Base-by-base conservation (phyloP, 2,329 filamentous ascomycete species). In the Paecilomyces sp. region DNA sequence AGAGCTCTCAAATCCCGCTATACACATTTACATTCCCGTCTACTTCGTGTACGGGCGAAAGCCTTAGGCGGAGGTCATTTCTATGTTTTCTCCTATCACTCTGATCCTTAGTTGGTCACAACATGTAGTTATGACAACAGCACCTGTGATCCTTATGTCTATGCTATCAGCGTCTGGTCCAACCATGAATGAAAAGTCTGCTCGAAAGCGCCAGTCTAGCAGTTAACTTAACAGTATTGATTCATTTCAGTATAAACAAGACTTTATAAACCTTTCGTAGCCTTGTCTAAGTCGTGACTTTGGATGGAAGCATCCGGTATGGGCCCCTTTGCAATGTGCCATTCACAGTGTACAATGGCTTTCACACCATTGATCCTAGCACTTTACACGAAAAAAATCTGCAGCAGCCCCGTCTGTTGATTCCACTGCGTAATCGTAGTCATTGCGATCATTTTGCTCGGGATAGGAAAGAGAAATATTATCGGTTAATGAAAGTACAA, bases 1-100 rank as follows among this genome's bases (percentile, higher is more conserved):
- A 47, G 61, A 63, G 24, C 22, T 61, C 13, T 55, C 54, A 30
- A 41, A 57, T 47, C 57, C 52, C 30, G 47, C 53, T 9, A 52
- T 63, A 0, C 61, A 63, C 34, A 24, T 57, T 15, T 57, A 57
- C 55, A 50, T 24, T 34, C 18, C 22, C 6, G 24, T 57, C 36
- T 31, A 57, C 34, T 57, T 57, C n/a, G 55, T 57, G 22, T 57
- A 57, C 33, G 55, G 55, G 47, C 30, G 47, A 50, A 57, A 52
- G 22, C 55, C 55, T 55, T 55, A 53, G 51, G 13, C 41, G n/a
- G n/a, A 47, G 41, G 18, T 18, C 5, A n/a, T 18, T 11, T 18
- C 15, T 47, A 22, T 22, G 2, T 9, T 15, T 8, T 47, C 8
- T 9, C 41, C 9, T n/a, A 18, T n/a, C 18, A 22, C 8, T 47